These are phyloP conservation scores for Bretschneidera sinensis DNA, from an alignment of 345 rosid genomes.

Conservation along the genomic window DNA sequence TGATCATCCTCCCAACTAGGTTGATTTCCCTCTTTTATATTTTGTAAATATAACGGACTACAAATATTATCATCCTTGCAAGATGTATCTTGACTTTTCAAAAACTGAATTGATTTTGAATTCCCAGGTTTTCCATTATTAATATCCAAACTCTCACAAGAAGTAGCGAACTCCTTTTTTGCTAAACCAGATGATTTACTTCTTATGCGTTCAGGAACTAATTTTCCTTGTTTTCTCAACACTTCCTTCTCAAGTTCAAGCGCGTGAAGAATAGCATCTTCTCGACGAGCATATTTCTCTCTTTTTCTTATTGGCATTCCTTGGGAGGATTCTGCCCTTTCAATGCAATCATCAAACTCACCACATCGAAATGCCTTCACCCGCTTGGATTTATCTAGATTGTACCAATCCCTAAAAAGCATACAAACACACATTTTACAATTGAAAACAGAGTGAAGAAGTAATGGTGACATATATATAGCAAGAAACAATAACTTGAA, in stretches of 20 bases:
- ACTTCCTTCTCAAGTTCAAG: conserved; percentile 91
- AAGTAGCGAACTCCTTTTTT: conserved; percentile 34
- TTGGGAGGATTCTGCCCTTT: conserved; percentile 75
- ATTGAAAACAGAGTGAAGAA: background rate
- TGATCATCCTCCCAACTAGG: conserved; percentile 44
- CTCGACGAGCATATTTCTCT: conserved; percentile 99
- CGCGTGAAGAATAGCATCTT: conserved; percentile 98
- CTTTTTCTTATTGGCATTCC: conserved; percentile 80
- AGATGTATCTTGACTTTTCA: conserved; percentile 25
- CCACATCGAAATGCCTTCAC: conserved; percentile 97
- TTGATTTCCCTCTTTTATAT: conserved; percentile 33
- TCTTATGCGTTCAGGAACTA: conserved; percentile 27
- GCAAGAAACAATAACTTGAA: background rate
- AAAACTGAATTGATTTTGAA: conserved; percentile 25
- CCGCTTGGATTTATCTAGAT: conserved; percentile 95
- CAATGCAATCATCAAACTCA: conserved; percentile 94
- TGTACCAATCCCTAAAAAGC: conserved; percentile 90
- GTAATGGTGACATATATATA: too few relatives aligned
- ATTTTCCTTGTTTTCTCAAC: conserved; percentile 50
- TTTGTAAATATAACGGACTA: conserved; percentile 20
- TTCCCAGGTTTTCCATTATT: conserved; percentile 35
- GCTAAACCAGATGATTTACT: conserved; percentile 32
- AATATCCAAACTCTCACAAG: conserved; percentile 37
- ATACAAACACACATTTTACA: conserved; percentile 3
- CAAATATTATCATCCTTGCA: conserved; percentile 22